Conservation (phyloP, 139 green algal genomes). For the Chlorella ohadii region DNA sequence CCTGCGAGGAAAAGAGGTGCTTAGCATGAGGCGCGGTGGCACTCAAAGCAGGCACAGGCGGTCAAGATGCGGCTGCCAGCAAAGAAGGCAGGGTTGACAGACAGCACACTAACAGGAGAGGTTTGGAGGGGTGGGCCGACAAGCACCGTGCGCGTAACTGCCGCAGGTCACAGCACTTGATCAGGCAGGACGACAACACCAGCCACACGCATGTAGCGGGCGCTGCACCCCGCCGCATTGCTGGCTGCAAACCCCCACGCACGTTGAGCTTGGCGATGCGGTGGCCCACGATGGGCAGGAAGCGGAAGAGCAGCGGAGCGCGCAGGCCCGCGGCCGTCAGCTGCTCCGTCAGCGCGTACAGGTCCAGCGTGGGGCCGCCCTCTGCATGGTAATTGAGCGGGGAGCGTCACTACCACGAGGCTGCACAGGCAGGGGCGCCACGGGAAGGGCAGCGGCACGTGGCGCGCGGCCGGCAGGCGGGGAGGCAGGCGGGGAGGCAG, state of each 20-base stretch:
- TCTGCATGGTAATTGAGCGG: conserved; percentile 21
- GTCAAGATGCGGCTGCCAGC: too few relatives aligned
- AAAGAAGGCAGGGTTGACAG: too few relatives aligned
- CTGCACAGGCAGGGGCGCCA: too few relatives aligned
- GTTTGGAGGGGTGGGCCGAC: too few relatives aligned
- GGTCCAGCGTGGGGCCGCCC: conserved; percentile 29
- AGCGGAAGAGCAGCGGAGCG: conserved; percentile 58
- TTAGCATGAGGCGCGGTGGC: too few relatives aligned
- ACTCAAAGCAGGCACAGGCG: too few relatives aligned
- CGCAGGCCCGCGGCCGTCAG: conserved; percentile 33
- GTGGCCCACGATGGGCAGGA: conserved; percentile 56
- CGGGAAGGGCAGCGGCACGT: background rate
- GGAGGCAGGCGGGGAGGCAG: background rate
- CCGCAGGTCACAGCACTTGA: too few relatives aligned
- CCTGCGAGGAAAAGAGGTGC: conserved; percentile 3
- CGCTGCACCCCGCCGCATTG: background rate
- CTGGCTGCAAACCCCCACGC: background rate
- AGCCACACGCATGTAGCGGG: too few relatives aligned
- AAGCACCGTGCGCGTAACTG: too few relatives aligned
- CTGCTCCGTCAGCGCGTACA: conserved; percentile 28
- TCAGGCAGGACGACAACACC: too few relatives aligned
- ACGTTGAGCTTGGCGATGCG: conserved; percentile 49
- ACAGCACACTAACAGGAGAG: too few relatives aligned
- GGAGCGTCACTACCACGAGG: too few relatives aligned
- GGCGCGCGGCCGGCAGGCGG: background rate